Conservation (phyloP, 805 yeast species). For the Lipomyces starkeyi region DNA sequence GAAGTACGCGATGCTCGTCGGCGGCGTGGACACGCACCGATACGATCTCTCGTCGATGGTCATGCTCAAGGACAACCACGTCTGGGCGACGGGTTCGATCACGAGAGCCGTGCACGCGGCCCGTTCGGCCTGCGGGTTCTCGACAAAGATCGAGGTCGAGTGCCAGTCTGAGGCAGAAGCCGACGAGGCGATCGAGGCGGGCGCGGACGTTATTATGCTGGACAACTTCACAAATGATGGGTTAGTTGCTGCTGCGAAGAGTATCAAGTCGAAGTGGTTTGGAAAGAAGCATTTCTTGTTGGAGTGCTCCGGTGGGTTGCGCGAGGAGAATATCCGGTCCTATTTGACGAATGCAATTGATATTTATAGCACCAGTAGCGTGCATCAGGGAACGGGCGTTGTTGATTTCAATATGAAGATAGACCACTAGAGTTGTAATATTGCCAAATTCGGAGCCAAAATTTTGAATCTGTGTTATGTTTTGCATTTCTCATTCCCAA, state of each 20-base stretch:
- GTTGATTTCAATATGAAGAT: constrained; percentile 87
- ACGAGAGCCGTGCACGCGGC: constrained; percentile 82
- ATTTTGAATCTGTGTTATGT: neutral
- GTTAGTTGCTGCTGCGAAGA: constrained; percentile 66
- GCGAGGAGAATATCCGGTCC: constrained; percentile 64
- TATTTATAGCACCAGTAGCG: constrained; percentile 85
- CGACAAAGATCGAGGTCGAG: constrained; percentile 91
- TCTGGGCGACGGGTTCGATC: constrained; percentile 91
- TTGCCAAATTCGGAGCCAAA: neutral
- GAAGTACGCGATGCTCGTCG: constrained; percentile 92
- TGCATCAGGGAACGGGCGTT: constrained; percentile 88
- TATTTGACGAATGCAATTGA: constrained; percentile 82
- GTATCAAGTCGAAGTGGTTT: constrained; percentile 63
- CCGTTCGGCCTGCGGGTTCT: constrained; percentile 81
- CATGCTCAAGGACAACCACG: constrained; percentile 93
- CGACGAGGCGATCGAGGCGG: constrained; percentile 88
- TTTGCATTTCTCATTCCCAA: neutral
- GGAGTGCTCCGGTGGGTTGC: constrained; percentile 93
- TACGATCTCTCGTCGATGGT: constrained; percentile 93
- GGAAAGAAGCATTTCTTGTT: constrained; percentile 59
- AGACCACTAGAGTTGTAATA: constrained; percentile 40
- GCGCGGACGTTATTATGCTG: constrained; percentile 94
- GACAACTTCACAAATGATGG: constrained; percentile 80
- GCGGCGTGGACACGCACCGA: constrained; percentile 92
- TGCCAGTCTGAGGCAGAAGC: constrained; percentile 87